A percentile compares a stretch with the other conserved stretches of the same genome.
Conservation (phyloP, 768 basidiomycete genomes). For the Trametopsis cervina region DNA sequence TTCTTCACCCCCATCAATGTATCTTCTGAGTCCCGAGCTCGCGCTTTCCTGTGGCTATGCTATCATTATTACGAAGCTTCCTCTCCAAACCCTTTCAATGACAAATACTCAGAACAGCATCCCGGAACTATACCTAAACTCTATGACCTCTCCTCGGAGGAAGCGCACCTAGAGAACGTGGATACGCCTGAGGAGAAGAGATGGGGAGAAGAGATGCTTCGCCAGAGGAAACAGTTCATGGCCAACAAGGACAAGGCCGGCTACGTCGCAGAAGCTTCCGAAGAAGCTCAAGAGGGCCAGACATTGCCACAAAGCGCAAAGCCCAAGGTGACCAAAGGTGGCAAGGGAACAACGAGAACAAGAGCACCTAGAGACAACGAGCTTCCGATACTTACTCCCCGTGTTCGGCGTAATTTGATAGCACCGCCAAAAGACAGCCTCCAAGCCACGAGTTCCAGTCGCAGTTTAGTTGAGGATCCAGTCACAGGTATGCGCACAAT, state of each 20-base stretch:
- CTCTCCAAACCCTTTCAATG: constrained; percentile 31
- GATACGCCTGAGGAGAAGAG: constrained; percentile 35
- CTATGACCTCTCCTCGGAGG: constrained; percentile 22
- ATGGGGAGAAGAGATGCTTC: constrained; percentile 35
- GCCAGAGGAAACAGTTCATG: constrained; percentile 30
- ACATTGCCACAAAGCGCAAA: neutral
- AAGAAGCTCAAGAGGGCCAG: neutral
- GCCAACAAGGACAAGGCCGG: constrained; percentile 21
- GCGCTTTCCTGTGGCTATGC: constrained; percentile 40
- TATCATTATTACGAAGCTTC: constrained; percentile 40
- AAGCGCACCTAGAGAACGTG: constrained; percentile 35
- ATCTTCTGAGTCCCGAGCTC: constrained; percentile 35
- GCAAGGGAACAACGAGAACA: constrained; percentile 6
- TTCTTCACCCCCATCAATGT: constrained; percentile 35
- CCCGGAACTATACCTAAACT: constrained; percentile 25
- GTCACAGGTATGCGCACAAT: neutral
- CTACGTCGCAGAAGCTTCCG: constrained; percentile 11
- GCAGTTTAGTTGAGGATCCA: neutral
- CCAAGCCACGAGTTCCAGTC: neutral
- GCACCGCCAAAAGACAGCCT: neutral
- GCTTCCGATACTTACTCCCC: neutral
- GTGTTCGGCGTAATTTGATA: constrained; percentile 1
- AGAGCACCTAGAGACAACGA: constrained; percentile 4
- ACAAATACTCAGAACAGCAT: constrained; percentile 21
- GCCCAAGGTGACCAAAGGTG: constrained; percentile 21